These are phyloP conservation scores for Sporisorium iseilematis-ciliati DNA, from an alignment of 1,284 basidiomycete species.

Conservation along the genomic window DNA sequence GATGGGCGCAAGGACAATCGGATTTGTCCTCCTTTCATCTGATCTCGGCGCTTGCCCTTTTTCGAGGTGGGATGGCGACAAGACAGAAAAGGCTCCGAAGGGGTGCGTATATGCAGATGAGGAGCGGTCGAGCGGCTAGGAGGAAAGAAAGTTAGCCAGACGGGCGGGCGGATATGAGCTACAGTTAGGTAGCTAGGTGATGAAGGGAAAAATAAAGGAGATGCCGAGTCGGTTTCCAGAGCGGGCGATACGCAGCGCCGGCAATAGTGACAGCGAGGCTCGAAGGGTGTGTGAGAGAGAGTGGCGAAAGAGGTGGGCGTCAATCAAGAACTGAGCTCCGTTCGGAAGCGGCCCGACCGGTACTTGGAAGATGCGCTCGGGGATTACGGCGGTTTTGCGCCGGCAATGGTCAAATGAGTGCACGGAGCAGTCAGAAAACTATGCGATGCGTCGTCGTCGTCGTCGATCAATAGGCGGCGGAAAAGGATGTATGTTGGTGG, in stretches of 20 bases:
- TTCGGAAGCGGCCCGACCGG: conserved; percentile 1
- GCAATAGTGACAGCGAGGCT: background rate
- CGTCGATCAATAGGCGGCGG: background rate
- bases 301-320: conserved; percentile 38
- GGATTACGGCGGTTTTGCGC: background rate
- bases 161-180: background rate
- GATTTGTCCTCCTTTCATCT: conserved; percentile 8
- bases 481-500: background rate
- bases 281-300: background rate
- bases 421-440: background rate
- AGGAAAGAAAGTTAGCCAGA: background rate
- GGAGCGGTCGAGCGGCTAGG: conserved; percentile 2
- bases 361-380: background rate
- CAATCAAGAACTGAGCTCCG: background rate
- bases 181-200: too few relatives aligned
- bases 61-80: conserved; percentile 2
- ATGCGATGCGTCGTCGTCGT: conserved; percentile 1
- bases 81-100: conserved; percentile 1
- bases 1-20: background rate
- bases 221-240: background rate
- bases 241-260: background rate
- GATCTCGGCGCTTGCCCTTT: conserved; percentile 9
- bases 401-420: background rate
- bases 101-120: background rate
- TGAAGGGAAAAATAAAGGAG: background rate